Percentiles rank a stretch among this genome's conserved stretches.
Evolutionary conservation across 192 early-diverging fungal species (phyloP).

Genomic region (Thamnidium elegans): DNA sequence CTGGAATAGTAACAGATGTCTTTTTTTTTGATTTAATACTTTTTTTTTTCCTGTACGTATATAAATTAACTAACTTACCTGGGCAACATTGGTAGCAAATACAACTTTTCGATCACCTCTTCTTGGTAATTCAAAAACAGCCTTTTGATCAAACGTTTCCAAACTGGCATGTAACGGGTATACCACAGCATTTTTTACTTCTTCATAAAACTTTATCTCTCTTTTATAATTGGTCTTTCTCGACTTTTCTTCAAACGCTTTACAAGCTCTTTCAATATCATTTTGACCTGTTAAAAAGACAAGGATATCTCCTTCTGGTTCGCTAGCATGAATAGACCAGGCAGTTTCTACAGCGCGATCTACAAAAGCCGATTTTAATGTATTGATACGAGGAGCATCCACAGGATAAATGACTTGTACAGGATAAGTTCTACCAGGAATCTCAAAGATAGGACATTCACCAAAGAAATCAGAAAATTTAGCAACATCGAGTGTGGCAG

Average conservation of each 20-base stretch:
- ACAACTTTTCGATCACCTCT: slow-evolving; percentile 78
- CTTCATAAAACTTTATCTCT: slow-evolving; percentile 46
- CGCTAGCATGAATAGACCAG: slow-evolving; percentile 71
- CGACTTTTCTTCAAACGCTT: slow-evolving; percentile 49
- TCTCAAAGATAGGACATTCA: slow-evolving; percentile 70
- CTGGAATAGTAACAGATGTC: slow-evolving; percentile 89
- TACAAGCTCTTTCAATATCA: slow-evolving; percentile 86
- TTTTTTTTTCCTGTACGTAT: no score
- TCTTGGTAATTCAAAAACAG: slow-evolving; percentile 83
- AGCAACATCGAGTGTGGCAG: slow-evolving; percentile 75
- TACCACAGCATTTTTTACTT: slow-evolving; percentile 44
- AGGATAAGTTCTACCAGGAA: slow-evolving; percentile 69
- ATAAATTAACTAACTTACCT: slow-evolving; percentile 37
- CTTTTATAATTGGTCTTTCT: slow-evolving; percentile 43
- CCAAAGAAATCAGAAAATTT: slow-evolving; percentile 83
- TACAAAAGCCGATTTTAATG: slow-evolving; percentile 69
- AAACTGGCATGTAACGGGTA: slow-evolving; percentile 72
- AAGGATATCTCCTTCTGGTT: slow-evolving; percentile 88
- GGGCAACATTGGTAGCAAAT: slow-evolving; percentile 97
- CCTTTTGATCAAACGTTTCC: slow-evolving; percentile 79
- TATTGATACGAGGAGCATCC: slow-evolving; percentile 51
- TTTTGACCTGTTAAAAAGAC: slow-evolving; percentile 95
- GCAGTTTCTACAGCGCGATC: slow-evolving; percentile 71
- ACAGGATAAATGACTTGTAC: slow-evolving; percentile 49
- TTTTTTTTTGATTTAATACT: slow-evolving; percentile 23